Percentiles rank a stretch among this genome's conserved stretches.
Evolutionary conservation across 192 early-diverging fungal species (phyloP).

Genomic region (Backusella circina): DNA sequence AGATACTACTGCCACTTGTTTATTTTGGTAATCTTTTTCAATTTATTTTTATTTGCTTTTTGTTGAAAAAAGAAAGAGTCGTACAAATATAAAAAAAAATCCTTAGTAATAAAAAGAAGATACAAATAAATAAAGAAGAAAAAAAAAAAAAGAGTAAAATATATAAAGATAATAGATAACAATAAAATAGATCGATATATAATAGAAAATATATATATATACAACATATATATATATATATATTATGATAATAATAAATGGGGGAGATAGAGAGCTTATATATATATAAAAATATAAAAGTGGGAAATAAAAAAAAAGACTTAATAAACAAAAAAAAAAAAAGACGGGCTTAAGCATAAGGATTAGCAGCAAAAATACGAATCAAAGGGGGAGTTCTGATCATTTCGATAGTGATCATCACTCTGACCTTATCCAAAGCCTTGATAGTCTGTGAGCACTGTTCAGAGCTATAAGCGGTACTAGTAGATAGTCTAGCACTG

Average conservation of each 20-base stretch:
- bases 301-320: too few species aligned
- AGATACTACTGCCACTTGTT: background rate
- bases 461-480: slow-evolving; percentile 23
- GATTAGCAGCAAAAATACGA: slow-evolving; percentile 52
- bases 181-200: background rate
- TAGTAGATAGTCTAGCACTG: slow-evolving; percentile 15
- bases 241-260: too few species aligned
- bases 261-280: too few species aligned
- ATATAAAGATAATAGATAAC: too few species aligned
- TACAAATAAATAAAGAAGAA: background rate
- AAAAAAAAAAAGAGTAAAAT: background rate
- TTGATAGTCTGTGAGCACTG: slow-evolving; percentile 41
- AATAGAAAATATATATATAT: background rate
- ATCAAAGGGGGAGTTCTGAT: slow-evolving; percentile 52
- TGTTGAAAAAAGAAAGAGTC: background rate
- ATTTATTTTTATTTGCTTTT: background rate
- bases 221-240: too few species aligned
- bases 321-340: background rate
- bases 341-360: slow-evolving; percentile 13
- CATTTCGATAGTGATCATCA: slow-evolving; percentile 47
- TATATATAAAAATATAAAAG: background rate
- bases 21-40: background rate
- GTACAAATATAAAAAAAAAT: background rate
- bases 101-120: background rate
- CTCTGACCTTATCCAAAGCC: slow-evolving; percentile 41